Evolutionary conservation across 2,329 filamentous ascomycete species (phyloP).

Genomic region (Fusarium phyllophilum): DNA sequence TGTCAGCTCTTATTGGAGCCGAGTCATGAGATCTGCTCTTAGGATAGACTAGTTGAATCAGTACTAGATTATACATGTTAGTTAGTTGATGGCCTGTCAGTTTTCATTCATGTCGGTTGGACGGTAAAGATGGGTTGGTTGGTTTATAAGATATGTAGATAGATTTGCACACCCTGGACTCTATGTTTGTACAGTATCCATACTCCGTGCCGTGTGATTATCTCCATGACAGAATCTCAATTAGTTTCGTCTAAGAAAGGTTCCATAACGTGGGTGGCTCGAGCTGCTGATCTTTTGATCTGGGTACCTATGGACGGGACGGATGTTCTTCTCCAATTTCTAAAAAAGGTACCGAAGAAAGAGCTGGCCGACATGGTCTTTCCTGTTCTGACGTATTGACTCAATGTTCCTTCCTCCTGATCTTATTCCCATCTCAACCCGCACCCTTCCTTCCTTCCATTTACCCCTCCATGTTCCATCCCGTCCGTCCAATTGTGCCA

Average conservation of each 20-base stretch:
- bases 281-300: neutral
- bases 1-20: constrained; percentile 17
- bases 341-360: neutral
- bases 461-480: constrained; percentile 26
- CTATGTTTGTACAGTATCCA: neutral
- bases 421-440: neutral
- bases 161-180: neutral
- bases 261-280: constrained; percentile 2
- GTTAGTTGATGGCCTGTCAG: neutral
- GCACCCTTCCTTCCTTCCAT: constrained; percentile 11
- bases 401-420: neutral
- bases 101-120: neutral
- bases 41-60: constrained; percentile 9
- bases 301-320: neutral
- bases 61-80: neutral
- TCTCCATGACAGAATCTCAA: neutral
- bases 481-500: constrained; percentile 1
- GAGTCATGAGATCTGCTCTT: constrained; percentile 39
- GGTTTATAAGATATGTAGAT: neutral
- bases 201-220: neutral
- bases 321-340: constrained; percentile 3
- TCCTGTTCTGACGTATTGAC: neutral
- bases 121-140: neutral
- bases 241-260: neutral
- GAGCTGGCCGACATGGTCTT: neutral